A percentile compares a stretch with the other conserved stretches of the same genome.
Evolutionary conservation across 768 basidiomycete genomes (phyloP).

Genomic region (Suillus discolor): DNA sequence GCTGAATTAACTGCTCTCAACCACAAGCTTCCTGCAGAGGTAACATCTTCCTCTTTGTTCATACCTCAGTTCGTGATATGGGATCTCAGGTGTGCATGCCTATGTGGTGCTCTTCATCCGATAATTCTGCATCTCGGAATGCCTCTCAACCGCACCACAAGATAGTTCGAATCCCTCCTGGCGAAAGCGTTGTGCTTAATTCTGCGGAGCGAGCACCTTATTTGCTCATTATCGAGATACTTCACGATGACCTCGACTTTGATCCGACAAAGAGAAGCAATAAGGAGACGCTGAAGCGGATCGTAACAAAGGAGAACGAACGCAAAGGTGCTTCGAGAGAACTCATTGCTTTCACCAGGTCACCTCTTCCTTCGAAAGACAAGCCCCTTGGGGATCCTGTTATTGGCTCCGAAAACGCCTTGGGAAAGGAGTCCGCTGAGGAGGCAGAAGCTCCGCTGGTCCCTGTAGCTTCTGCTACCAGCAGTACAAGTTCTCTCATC

Average conservation of each 20-base stretch:
- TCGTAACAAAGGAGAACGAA: constrained; percentile 67
- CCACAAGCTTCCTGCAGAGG: constrained; percentile 96
- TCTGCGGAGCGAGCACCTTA: constrained; percentile 97
- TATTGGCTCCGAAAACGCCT: constrained; percentile 33
- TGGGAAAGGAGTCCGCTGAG: constrained; percentile 32
- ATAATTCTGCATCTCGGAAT: constrained; percentile 42
- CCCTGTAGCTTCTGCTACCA: constrained; percentile 22
- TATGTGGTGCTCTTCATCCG: constrained; percentile 83
- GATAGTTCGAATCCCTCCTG: constrained; percentile 95
- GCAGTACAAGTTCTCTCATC: constrained; percentile 21
- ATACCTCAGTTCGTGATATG: constrained; percentile 11
- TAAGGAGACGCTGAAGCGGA: constrained; percentile 80
- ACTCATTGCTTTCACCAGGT: constrained; percentile 45
- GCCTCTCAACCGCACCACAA: constrained; percentile 78
- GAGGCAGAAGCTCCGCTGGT: constrained; percentile 21
- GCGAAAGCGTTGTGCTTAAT: constrained; percentile 96
- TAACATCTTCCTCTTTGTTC: constrained; percentile 34
- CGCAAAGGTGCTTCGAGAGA: constrained; percentile 60
- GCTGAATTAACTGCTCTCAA: constrained; percentile 96
- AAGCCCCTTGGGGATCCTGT: constrained; percentile 25
- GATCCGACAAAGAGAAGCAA: constrained; percentile 83
- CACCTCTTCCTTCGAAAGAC: constrained; percentile 16
- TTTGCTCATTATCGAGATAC: constrained; percentile 87
- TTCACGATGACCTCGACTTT: constrained; percentile 90
- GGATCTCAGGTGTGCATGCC: constrained; percentile 76